These are phyloP conservation scores for Trichoderma afroharzianum DNA, from an alignment of 2,329 filamentous ascomycete species.

Conservation along the genomic window DNA sequence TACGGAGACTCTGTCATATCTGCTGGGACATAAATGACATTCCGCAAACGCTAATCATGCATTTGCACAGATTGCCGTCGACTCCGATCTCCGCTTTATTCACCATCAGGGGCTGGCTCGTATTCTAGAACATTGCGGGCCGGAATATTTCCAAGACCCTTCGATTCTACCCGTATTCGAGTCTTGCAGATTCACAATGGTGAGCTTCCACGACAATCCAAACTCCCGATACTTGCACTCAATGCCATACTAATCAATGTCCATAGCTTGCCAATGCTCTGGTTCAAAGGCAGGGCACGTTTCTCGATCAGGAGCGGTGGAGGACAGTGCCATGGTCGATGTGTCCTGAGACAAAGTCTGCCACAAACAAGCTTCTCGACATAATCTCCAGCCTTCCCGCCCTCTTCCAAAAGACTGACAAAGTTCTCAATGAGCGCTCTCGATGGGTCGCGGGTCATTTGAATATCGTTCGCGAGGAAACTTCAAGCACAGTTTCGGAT, in stretches of 20 bases:
- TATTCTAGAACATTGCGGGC: constrained; percentile 4
- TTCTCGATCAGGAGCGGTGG: not conserved
- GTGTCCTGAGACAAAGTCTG: not conserved
- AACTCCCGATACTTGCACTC: not conserved
- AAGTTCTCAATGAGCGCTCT: not conserved
- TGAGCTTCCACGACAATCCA: not conserved
- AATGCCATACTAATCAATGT: not conserved
- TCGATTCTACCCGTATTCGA: not conserved
- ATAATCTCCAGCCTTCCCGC: not conserved
- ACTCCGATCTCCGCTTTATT: not conserved
- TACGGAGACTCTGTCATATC: too few relatives aligned
- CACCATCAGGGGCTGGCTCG: not conserved
- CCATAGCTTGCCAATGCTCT: not conserved
- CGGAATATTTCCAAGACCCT: not conserved
- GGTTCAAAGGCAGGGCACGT: not conserved
- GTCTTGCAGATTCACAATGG: not conserved
- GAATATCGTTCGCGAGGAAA: not conserved
- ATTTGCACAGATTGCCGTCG: not conserved
- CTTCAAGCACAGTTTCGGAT: not conserved
- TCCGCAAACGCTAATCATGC: not conserved
- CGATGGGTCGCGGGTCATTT: not conserved
- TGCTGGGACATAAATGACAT: not conserved
- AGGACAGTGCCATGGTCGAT: not conserved
- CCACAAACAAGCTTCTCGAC: not conserved
- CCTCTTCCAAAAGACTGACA: not conserved